Percentiles rank a stretch among this genome's conserved stretches.
These are phyloP conservation scores for Medicago arabica DNA, from an alignment of 306 rosid genomes.

Conservation along the genomic window DNA sequence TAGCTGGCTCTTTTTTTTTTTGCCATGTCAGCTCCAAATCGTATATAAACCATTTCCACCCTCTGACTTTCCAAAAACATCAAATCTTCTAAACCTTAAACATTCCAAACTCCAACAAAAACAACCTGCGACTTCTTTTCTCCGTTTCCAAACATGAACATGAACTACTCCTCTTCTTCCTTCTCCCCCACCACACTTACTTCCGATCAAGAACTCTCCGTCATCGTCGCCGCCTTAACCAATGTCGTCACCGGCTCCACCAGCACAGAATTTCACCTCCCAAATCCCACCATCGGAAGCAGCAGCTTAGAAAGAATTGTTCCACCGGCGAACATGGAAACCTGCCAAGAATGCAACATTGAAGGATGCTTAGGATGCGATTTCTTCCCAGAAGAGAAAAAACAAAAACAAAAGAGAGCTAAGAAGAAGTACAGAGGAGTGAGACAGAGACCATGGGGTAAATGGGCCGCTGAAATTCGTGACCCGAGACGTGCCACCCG, in stretches of 20 bases:
- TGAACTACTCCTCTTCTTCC: constrained; percentile 44
- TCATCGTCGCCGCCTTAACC: constrained; percentile 76
- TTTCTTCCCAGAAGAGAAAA: constrained; percentile 55
- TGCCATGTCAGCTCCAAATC: constrained; percentile 53
- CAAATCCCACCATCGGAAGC: background rate
- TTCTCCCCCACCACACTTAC: constrained; percentile 47
- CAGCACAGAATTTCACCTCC: constrained; percentile 27
- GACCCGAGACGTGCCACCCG: constrained; percentile 76
- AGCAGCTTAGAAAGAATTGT: background rate
- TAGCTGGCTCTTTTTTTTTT: constrained; percentile 40
- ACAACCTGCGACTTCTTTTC: background rate
- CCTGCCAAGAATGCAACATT: constrained; percentile 60
- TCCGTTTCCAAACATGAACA: background rate
- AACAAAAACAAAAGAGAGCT: constrained; percentile 45
- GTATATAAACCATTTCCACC: constrained; percentile 42
- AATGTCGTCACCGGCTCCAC: constrained; percentile 73
- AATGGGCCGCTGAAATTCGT: constrained; percentile 93
- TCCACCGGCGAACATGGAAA: constrained; percentile 42
- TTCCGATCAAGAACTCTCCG: constrained; percentile 67
- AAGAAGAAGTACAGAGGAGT: constrained; percentile 92
- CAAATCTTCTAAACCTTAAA: background rate
- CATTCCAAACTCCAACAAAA: constrained; percentile 3
- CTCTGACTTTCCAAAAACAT: background rate
- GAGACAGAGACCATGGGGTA: constrained; percentile 95
- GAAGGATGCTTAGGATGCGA: constrained; percentile 71